phyloP scores from a whole-genome alignment of 371 early-diverging fungal genomes.

The Nematocida major region DNA sequence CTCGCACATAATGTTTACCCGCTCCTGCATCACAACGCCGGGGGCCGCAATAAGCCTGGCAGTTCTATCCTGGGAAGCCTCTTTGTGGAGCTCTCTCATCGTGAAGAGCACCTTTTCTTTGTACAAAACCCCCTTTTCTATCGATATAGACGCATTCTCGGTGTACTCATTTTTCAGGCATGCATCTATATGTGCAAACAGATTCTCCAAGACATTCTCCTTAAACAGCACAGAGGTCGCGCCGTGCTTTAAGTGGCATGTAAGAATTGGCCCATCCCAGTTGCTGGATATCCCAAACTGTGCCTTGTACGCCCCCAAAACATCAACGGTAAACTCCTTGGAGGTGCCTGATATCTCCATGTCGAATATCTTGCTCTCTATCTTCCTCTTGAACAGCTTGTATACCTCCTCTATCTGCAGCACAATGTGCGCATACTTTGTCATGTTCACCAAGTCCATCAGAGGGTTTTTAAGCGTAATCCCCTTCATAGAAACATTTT shows the following conservation, averaged over 20 bases:
- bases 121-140: constrained; percentile 31
- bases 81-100: constrained; percentile 29
- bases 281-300: background rate
- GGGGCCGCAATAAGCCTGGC: background rate
- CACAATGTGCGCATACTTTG: constrained; percentile 20
- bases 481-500: background rate
- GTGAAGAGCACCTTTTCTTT: background rate
- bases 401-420: constrained; percentile 26
- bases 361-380: constrained; percentile 29
- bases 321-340: background rate
- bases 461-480: constrained; percentile 1
- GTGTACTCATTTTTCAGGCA: background rate
- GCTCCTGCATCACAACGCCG: constrained; percentile 11
- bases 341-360: constrained; percentile 17
- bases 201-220: background rate
- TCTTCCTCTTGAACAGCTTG: background rate
- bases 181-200: background rate
- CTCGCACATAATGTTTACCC: background rate
- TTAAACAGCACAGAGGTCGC: background rate
- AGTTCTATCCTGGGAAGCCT: background rate
- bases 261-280: constrained; percentile 31
- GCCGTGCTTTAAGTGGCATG: background rate
- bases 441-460: constrained; percentile 28
- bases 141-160: background rate
- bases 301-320: constrained; percentile 4